A percentile compares a stretch with the other conserved stretches of the same genome.
Conservation (phyloP, 1,139 yeast genomes). For the Sugiyamaella pinicola region DNA sequence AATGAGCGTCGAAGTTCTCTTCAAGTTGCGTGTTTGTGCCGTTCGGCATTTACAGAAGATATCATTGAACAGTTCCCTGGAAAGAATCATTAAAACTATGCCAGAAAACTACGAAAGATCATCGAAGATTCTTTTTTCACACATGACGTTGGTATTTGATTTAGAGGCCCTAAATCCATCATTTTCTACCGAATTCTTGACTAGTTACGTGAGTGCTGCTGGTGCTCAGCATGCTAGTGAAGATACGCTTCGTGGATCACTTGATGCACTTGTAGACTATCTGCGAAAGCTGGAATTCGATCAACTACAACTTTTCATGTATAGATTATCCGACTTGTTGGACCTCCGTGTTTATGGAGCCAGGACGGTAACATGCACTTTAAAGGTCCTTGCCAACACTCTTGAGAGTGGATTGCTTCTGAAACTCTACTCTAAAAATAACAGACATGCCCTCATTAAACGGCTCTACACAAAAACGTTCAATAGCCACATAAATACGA, state of each 20-base stretch:
- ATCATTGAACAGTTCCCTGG: neutral
- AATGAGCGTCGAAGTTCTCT: constrained; percentile 56
- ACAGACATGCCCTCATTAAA: constrained; percentile 2
- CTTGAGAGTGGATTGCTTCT: constrained; percentile 28
- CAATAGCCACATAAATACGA: constrained; percentile 34
- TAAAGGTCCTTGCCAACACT: constrained; percentile 22
- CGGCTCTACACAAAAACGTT: constrained; percentile 28
- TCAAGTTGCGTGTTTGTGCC: constrained; percentile 44
- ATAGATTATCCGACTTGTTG: constrained; percentile 21
- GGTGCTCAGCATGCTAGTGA: constrained; percentile 65
- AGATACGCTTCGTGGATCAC: constrained; percentile 49
- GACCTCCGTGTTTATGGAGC: constrained; percentile 24
- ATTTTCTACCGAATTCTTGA: constrained; percentile 51
- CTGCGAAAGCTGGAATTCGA: constrained; percentile 30
- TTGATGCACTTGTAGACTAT: constrained; percentile 48
- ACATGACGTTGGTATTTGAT: constrained; percentile 26
- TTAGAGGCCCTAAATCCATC: constrained; percentile 27
- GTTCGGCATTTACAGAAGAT: constrained; percentile 31
- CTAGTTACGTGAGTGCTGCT: constrained; percentile 57
- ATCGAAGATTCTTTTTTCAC: constrained; percentile 23
- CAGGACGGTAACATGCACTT: constrained; percentile 24
- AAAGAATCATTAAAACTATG: neutral
- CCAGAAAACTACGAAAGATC: constrained; percentile 23
- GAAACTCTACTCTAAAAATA: constrained; percentile 16
- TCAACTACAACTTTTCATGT: constrained; percentile 14